phyloP scores from a whole-genome alignment of 2,329 filamentous ascomycete genomes.

The Botrytis cinerea region DNA sequence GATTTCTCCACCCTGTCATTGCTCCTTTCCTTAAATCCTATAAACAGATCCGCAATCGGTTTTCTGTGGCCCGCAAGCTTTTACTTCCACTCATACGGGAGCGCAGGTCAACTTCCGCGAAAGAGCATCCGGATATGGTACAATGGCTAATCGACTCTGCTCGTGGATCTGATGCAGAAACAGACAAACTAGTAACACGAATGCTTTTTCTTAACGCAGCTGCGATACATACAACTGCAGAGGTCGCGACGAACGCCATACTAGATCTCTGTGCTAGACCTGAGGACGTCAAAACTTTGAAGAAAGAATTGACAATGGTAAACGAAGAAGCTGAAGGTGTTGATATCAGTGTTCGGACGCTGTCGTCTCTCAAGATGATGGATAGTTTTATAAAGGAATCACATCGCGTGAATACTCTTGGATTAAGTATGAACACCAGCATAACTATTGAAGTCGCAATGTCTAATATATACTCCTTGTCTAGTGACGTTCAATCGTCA shows the following conservation, averaged over 20 bases:
- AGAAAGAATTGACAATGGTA: conserved; percentile 35
- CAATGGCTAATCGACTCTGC: conserved; percentile 24
- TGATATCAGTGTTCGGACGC: neutral
- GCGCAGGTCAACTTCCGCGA: neutral
- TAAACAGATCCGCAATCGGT: conserved; percentile 9
- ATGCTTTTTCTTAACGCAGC: conserved; percentile 37
- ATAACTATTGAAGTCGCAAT: neutral
- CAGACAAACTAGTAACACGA: conserved; percentile 6
- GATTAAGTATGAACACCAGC: neutral
- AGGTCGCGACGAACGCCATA: conserved; percentile 51
- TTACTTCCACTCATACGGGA: conserved; percentile 12
- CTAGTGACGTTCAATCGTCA: conserved; percentile 26
- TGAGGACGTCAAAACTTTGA: conserved; percentile 44
- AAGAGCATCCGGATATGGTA: conserved; percentile 21
- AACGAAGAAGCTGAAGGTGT: neutral
- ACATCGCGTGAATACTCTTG: neutral
- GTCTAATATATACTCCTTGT: neutral
- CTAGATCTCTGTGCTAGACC: conserved; percentile 54
- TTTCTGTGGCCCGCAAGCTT: conserved; percentile 2
- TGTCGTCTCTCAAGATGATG: neutral
- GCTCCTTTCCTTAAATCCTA: conserved; percentile 17
- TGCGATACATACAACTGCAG: conserved; percentile 54
- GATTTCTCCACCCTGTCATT: neutral
- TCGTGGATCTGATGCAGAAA: neutral
- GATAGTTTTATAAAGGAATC: conserved; percentile 10